Evolutionary conservation across 192 early-diverging fungal genomes (phyloP), one percentile per base, ranked within the genome.

Genomic region (Ramicandelaber brevisporus): DNA sequence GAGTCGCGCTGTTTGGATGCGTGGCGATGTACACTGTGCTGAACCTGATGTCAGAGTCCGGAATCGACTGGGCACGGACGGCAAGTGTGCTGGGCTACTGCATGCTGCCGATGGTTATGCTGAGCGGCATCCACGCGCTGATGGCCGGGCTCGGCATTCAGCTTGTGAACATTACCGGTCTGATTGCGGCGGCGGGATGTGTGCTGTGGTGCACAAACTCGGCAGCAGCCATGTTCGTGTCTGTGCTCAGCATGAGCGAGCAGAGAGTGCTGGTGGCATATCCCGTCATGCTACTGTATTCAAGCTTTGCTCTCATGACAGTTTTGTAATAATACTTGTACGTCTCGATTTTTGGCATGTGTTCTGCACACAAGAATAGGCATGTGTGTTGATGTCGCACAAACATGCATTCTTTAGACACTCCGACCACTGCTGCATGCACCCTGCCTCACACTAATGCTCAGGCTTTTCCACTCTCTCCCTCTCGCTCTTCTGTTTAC

Each of bases 201-300:
- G n/a, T n/a, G n/a, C n/a, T n/a, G n/a, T 98, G 93, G 93, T 85
- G 89, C 63, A 92, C 93, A 5, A 77, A 80, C 46, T 72, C 79
- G 5, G 81, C 83, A 6, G 82, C 82, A 6, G 63, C 68, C 26
- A 88, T 97, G 80, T 97, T 97, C 58, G 73, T 80, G 23, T 77
- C 80, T 12, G 79, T 83, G 1, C 48, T 97, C 24, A 66, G 63
- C 37, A 85, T 92, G 79, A 70, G 50, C 14, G 79, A 97, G 30
- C 92, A 97, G 52, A 60, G 82, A 36, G 59, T 88, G 32, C 59
- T 97, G 17, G 83, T 97, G 6, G 88, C 86, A 13, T 97, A 97
- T 28, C 90, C 90, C 3, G 70, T 97, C 4, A 66, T 68, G 5
- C 56, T 97, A 27, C 65, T 97, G 21, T 97, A 97, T 37, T 70